Conservation (phyloP, 1,284 basidiomycete species). For the Ganoderma leucocontextum region DNA sequence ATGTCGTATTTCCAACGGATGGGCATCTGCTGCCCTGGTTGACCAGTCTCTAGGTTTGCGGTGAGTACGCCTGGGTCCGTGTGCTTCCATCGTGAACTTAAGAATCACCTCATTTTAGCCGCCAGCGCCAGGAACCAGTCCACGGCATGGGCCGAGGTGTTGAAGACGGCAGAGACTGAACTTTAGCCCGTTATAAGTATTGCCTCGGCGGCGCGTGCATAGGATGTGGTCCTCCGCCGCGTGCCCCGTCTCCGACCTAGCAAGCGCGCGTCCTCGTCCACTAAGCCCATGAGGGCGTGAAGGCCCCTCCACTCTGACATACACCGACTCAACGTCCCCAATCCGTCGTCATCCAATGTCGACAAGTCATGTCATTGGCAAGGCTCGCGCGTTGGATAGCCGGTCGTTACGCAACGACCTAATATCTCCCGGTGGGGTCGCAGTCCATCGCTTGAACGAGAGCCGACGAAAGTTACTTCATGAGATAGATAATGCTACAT, state of each 20-base stretch:
- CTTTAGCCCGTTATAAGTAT: constrained; percentile 27
- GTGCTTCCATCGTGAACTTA: neutral
- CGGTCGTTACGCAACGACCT: constrained; percentile 9
- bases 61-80: neutral
- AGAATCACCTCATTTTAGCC: constrained; percentile 7
- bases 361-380: constrained; percentile 13
- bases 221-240: constrained; percentile 5
- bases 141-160: constrained; percentile 18
- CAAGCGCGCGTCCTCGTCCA: neutral
- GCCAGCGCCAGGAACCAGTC: constrained; percentile 19
- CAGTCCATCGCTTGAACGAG: constrained; percentile 43
- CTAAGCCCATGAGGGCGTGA: constrained; percentile 26
- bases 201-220: constrained; percentile 1
- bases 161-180: constrained; percentile 14
- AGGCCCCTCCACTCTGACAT: constrained; percentile 16
- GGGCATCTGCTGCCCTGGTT: neutral
- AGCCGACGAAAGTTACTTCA: constrained; percentile 56
- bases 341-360: constrained; percentile 10
- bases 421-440: constrained; percentile 3
- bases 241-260: neutral
- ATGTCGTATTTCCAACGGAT: neutral
- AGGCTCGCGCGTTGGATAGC: constrained; percentile 11
- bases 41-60: neutral
- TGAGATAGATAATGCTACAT: constrained; percentile 64
- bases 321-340: neutral